Evolutionary conservation across 2,329 filamentous ascomycete genomes (phyloP).

Genomic region (Penicillium sp.): DNA sequence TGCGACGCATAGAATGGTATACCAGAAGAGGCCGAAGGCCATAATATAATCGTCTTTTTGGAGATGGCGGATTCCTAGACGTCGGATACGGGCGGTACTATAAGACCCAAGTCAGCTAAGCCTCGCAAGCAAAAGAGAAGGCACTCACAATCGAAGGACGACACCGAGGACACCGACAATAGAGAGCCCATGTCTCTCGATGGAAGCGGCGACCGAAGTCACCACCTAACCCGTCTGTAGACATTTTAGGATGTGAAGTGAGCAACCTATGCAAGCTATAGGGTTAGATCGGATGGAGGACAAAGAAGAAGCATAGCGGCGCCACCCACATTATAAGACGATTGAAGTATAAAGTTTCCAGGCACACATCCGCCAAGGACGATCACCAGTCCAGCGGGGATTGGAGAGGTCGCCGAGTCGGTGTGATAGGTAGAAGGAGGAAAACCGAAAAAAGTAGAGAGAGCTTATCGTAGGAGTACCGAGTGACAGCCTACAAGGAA

Average conservation of each 20-base stretch:
- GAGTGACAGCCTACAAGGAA: conserved; percentile 12
- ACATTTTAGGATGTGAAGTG: conserved; percentile 25
- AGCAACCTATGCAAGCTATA: background rate
- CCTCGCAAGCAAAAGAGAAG: conserved; percentile 7
- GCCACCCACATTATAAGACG: conserved; percentile 19
- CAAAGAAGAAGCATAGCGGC: conserved; percentile 1
- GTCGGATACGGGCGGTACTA: conserved; percentile 38
- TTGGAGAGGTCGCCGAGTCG: conserved; percentile 8
- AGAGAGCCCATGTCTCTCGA: conserved; percentile 41
- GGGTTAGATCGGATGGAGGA: conserved; percentile 5
- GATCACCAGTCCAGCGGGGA: conserved; percentile 9
- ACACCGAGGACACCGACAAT: conserved; percentile 37
- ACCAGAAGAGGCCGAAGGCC: conserved; percentile 50
- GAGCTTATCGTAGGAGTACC: conserved; percentile 12
- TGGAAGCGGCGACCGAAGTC: conserved; percentile 18
- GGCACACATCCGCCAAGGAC: conserved; percentile 13
- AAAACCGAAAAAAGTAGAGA: conserved; percentile 1
- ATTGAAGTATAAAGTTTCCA: conserved; percentile 10
- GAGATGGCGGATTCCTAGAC: conserved; percentile 46
- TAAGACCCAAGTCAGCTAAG: background rate
- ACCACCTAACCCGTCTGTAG: conserved; percentile 25
- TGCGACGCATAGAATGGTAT: conserved; percentile 52
- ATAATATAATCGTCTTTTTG: conserved; percentile 56
- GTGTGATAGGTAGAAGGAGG: conserved; percentile 13
- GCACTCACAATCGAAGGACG: conserved; percentile 39